A percentile compares a stretch with the other conserved stretches of the same genome.
These are phyloP conservation scores for Colletotrichum melonis DNA, from an alignment of 2,329 filamentous ascomycete species.

Conservation along the genomic window DNA sequence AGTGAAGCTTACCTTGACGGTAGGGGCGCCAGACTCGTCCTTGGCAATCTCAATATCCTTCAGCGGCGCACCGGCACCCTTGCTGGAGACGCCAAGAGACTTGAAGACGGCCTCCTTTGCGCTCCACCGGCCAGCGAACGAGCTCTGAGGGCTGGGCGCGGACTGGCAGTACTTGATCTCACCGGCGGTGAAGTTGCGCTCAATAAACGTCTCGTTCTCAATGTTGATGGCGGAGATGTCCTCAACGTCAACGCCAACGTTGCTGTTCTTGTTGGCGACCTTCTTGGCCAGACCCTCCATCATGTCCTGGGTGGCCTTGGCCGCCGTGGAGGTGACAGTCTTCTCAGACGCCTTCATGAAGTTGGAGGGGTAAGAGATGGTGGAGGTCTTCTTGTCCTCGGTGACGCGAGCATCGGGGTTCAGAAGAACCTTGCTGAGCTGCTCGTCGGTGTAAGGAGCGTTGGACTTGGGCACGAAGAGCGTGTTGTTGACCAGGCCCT, in stretches of 20 bases:
- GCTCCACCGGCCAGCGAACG: conserved; percentile 95
- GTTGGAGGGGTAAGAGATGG: conserved; percentile 78
- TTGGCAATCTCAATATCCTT: conserved; percentile 94
- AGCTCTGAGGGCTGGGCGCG: conserved; percentile 83
- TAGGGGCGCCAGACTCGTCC: conserved; percentile 84
- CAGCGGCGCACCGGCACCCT: conserved; percentile 88
- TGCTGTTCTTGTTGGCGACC: conserved; percentile 72
- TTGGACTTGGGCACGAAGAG: conserved; percentile 96
- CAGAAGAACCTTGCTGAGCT: conserved; percentile 88
- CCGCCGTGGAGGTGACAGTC: conserved; percentile 57
- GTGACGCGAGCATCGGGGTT: conserved; percentile 92
- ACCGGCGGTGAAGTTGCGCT: conserved; percentile 89
- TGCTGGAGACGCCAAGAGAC: conserved; percentile 86
- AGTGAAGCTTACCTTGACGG: conserved; percentile 80
- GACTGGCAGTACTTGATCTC: conserved; percentile 90
- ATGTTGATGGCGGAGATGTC: conserved; percentile 89
- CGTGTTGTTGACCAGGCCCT: conserved; percentile 96
- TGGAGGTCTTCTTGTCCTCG: conserved; percentile 86
- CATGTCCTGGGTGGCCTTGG: conserved; percentile 76
- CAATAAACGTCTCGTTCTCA: conserved; percentile 91
- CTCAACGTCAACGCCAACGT: conserved; percentile 95
- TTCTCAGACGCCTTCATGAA: conserved; percentile 75
- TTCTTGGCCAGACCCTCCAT: conserved; percentile 80
- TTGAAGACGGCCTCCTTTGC: conserved; percentile 99
- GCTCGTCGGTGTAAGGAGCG: conserved; percentile 88